Conservation (phyloP, 2,329 filamentous ascomycete genomes). For the Trichoderma oligosporum region DNA sequence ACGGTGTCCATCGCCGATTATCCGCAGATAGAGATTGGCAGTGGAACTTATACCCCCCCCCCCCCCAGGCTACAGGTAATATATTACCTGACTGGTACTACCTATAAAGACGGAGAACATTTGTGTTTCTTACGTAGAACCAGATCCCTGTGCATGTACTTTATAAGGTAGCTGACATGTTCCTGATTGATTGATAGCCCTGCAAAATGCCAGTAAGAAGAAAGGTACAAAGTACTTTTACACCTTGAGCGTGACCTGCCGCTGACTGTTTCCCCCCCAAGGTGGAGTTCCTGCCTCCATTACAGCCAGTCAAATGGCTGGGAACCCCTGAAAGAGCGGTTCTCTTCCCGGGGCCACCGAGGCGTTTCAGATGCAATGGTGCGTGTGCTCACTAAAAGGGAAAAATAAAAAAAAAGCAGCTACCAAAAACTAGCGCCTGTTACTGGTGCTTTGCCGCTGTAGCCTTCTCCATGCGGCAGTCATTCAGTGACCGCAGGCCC, state of each 20-base stretch:
- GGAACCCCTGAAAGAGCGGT: constrained; percentile 18
- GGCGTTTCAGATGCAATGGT: constrained; percentile 24
- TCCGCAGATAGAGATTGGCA: too few relatives aligned
- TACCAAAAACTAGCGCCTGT: neutral
- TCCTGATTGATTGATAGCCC: too few relatives aligned
- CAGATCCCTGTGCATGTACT: too few relatives aligned
- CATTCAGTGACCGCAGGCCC: neutral
- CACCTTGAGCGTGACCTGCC: neutral
- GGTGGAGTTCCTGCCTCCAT: neutral
- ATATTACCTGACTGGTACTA: too few relatives aligned
- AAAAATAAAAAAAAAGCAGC: neutral
- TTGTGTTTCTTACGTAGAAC: too few relatives aligned
- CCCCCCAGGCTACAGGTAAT: too few relatives aligned
- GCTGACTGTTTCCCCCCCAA: constrained; percentile 5
- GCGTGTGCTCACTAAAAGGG: constrained; percentile 1
- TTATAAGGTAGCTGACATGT: too few relatives aligned
- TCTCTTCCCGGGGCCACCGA: constrained; percentile 19
- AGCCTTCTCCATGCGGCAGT: neutral
- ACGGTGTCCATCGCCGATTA: too few relatives aligned
- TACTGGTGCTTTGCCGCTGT: neutral
- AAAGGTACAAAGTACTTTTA: neutral
- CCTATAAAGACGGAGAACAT: too few relatives aligned
- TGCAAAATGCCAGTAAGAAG: neutral
- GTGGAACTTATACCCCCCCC: too few relatives aligned
- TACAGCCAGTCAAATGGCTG: constrained; percentile 1